Conservation (phyloP, 495 filamentous ascomycete species). For the Aspergillus indologenus region DNA sequence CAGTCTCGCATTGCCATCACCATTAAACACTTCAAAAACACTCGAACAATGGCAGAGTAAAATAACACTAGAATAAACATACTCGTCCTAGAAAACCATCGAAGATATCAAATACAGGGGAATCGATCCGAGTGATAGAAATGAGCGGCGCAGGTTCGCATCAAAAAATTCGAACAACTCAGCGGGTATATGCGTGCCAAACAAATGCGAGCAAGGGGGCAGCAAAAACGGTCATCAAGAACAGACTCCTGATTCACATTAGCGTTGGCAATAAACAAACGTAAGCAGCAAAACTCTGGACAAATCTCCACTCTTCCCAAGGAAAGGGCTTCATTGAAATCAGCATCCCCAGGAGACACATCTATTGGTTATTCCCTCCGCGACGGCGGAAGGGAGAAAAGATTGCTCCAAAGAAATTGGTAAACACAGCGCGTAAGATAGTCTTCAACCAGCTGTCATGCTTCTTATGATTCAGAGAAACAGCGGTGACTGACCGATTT, state of each 20-base stretch:
- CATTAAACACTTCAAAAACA: conserved; percentile 1
- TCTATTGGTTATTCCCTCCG: conserved; percentile 32
- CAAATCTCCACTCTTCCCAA: conserved; percentile 4
- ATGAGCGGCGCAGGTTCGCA: conserved; percentile 24
- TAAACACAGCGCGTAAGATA: conserved; percentile 43
- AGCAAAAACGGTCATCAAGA: conserved; percentile 33
- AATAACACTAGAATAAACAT: conserved; percentile 23
- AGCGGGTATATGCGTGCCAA: conserved; percentile 30
- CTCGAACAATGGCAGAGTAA: conserved; percentile 18
- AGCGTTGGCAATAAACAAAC: conserved; percentile 23
- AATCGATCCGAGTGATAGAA: conserved; percentile 29
- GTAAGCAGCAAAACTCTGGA: conserved; percentile 4
- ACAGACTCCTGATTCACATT: conserved; percentile 33
- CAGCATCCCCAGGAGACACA: conserved; percentile 12
- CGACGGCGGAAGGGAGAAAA: conserved; percentile 43
- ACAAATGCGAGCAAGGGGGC: conserved; percentile 31
- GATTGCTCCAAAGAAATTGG: conserved; percentile 39
- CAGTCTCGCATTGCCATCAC: neutral
- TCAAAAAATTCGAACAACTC: conserved; percentile 17
- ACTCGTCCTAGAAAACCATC: conserved; percentile 11
- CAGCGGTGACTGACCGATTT: conserved; percentile 45
- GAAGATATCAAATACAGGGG: conserved; percentile 41
- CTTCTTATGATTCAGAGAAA: conserved; percentile 40
- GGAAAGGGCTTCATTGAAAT: conserved; percentile 4
- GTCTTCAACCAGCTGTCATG: conserved; percentile 45